These are phyloP conservation scores for Aspergillus panamensis DNA, from an alignment of 495 filamentous ascomycete species.

Conservation along the genomic window DNA sequence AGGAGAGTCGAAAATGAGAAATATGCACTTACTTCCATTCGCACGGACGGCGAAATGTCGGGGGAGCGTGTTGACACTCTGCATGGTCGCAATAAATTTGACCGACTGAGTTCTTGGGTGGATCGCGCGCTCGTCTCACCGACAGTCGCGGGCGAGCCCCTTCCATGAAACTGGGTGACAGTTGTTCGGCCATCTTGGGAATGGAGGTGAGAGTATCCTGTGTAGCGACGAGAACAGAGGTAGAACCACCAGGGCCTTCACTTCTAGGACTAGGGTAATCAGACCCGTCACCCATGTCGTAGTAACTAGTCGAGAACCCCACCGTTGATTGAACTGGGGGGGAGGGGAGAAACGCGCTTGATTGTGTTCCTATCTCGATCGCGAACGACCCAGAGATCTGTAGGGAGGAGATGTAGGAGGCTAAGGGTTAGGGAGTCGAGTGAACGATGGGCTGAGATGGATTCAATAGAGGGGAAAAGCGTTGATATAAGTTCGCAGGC, in stretches of 20 bases:
- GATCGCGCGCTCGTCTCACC: constrained; percentile 51
- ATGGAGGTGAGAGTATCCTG: constrained; percentile 35
- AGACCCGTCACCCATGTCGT: constrained; percentile 50
- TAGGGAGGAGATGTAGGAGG: background rate
- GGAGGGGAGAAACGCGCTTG: constrained; percentile 19
- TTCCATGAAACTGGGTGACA: constrained; percentile 37
- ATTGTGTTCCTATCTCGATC: constrained; percentile 10
- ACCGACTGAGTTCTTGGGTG: constrained; percentile 61
- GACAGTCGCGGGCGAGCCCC: constrained; percentile 45
- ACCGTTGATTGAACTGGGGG: constrained; percentile 33
- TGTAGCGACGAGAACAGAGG: constrained; percentile 39
- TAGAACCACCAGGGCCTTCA: constrained; percentile 43
- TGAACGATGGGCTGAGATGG: background rate
- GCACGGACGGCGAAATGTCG: constrained; percentile 74
- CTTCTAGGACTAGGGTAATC: constrained; percentile 52
- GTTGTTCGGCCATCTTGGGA: constrained; percentile 44
- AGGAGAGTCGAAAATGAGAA: background rate
- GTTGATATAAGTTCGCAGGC: constrained; percentile 18
- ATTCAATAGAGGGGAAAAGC: constrained; percentile 5
- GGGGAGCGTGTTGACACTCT: constrained; percentile 53
- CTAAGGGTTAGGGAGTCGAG: background rate
- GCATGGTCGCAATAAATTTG: constrained; percentile 66
- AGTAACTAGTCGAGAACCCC: constrained; percentile 27
- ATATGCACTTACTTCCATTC: constrained; percentile 78
- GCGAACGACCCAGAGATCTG: background rate